Evolutionary conservation across 345 rosid species (phyloP), one percentile per base, ranked within the genome.

Genomic region (Eucalyptus regnans): DNA sequence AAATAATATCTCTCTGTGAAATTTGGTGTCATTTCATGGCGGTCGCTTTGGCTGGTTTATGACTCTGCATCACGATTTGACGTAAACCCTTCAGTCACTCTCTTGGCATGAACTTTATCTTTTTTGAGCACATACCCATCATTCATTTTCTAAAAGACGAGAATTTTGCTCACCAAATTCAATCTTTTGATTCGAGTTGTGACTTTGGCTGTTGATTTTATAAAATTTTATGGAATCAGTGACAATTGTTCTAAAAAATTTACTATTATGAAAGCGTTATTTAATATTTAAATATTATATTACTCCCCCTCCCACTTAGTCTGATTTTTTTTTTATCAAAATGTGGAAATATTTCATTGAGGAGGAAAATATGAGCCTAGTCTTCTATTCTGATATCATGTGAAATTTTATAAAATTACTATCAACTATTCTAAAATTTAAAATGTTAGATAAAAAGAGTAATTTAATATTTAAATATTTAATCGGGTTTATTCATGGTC

Each of bases 171-270:
- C 83, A 76, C 16, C 27, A 20, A 37, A 76, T 41, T 76, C 48
- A 10, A 22, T 41, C 46, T 41, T 41, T 76, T 76, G 27, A 41
- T 20, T 76, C 27, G 4, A 76, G 48, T 48, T 3, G 48, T 20
- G 83, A 41, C 15, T 76, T 76, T 41, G 1, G 43, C 27, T 41
- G 27, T 76, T 4, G 15, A 12, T 10, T 22, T 25, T 56, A 10
- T 56, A 25, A 56, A 25, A 56, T 56, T 56, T 9, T 23, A 56
- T 56, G 29, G 4, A 1, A 56, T 23, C 6, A 23, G 0, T 9
- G 12, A 23, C 0, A 9, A 23, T 1, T 2, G 0, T 56, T 56
- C 6, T 56, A 56, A 4, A 23, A 56, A 22, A 1, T 56, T 56
- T 23, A 56, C 1, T 23, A 22, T 22, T 56, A 56, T 56, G 1